Evolutionary conservation across 148 eudicot species (phyloP).

Genomic region (Vaccinium myrtillus): DNA sequence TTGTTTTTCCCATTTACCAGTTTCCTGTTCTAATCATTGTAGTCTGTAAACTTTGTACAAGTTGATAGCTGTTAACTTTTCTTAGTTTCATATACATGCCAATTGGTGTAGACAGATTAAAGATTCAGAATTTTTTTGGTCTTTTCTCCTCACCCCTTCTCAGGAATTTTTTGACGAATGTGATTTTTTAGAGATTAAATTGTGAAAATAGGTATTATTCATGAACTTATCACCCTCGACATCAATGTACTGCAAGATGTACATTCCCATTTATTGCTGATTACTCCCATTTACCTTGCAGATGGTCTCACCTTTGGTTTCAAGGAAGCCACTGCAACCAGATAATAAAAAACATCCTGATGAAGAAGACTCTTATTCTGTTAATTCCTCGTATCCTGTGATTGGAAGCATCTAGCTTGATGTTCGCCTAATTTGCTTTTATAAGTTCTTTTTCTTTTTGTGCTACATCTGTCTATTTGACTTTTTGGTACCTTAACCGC

Average conservation of each 20-base stretch:
- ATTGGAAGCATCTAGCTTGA: conserved; percentile 7
- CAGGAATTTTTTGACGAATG: background rate
- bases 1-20: background rate
- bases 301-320: conserved; percentile 35
- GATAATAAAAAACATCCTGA: conserved; percentile 62
- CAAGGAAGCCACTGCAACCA: conserved; percentile 61
- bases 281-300: conserved; percentile 29
- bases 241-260: background rate
- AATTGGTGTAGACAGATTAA: background rate
- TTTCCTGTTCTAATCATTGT: background rate
- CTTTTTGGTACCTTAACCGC: conserved; percentile 35
- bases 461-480: conserved; percentile 11
- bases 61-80: background rate
- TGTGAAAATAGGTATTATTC: background rate
- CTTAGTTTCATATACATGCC: background rate
- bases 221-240: background rate
- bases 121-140: background rate
- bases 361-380: conserved; percentile 70
- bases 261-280: conserved; percentile 6
- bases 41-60: background rate
- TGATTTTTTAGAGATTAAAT: background rate
- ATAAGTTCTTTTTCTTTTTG: background rate
- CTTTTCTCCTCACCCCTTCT: background rate
- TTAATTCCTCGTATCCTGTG: conserved; percentile 72
- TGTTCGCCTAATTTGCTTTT: conserved; percentile 9